Evolutionary conservation across 1,139 yeast species (phyloP).

Genomic region (Spencermartinsiella ligniputridi): DNA sequence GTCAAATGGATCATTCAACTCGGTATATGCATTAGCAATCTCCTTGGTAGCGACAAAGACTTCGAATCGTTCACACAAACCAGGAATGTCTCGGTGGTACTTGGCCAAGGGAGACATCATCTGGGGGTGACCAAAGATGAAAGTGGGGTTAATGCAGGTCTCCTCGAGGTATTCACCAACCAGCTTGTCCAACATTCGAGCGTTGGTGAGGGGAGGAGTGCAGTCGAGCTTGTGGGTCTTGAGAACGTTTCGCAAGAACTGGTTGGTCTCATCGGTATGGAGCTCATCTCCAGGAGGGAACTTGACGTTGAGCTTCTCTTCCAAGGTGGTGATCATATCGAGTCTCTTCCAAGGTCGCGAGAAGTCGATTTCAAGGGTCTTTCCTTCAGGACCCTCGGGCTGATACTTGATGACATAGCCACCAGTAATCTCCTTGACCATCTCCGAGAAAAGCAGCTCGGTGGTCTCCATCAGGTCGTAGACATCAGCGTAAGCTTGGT

Average conservation of each 20-base stretch:
- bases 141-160: conserved; percentile 91
- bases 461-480: conserved; percentile 96
- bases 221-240: conserved; percentile 82
- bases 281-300: conserved; percentile 96
- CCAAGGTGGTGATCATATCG: conserved; percentile 95
- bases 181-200: conserved; percentile 96
- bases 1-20: conserved; percentile 97
- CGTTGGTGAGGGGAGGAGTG: conserved; percentile 94
- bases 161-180: conserved; percentile 92
- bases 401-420: conserved; percentile 80
- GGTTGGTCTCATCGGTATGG: conserved; percentile 91
- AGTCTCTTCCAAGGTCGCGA: conserved; percentile 98
- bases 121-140: conserved; percentile 98
- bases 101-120: conserved; percentile 99
- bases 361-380: conserved; percentile 78
- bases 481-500: conserved; percentile 92
- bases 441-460: conserved; percentile 87
- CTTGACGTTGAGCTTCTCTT: conserved; percentile 75
- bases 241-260: conserved; percentile 77
- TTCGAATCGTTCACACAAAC: conserved; percentile 97
- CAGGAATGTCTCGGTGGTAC: conserved; percentile 86
- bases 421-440: conserved; percentile 96
- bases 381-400: conserved; percentile 81
- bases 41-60: conserved; percentile 98
- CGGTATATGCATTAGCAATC: conserved; percentile 97